These are phyloP conservation scores for Collybiopsis luxurians DNA, from an alignment of 768 basidiomycete genomes.

Conservation along the genomic window DNA sequence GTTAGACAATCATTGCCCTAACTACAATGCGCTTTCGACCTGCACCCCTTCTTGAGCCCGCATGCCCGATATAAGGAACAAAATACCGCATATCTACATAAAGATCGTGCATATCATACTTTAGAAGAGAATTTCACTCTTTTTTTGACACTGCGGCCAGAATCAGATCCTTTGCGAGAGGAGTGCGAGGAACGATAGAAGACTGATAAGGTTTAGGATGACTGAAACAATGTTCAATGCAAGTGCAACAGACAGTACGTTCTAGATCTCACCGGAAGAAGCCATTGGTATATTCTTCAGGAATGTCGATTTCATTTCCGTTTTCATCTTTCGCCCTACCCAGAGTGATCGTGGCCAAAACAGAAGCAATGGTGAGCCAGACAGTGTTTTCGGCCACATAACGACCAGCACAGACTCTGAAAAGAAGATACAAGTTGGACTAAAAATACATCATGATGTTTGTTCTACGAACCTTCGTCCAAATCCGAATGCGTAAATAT, in stretches of 20 bases:
- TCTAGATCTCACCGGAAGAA: neutral
- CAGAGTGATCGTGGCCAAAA: neutral
- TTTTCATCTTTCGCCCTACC: conserved; percentile 1
- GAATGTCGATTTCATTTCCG: conserved; percentile 1
- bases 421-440: neutral
- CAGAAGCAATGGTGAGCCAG: neutral
- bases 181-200: neutral
- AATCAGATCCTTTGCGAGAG: neutral
- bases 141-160: neutral
- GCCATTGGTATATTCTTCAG: neutral
- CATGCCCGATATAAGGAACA: too few species aligned
- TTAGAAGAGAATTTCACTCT: too few species aligned
- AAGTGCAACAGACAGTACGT: neutral
- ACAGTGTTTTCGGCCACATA: neutral
- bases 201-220: neutral
- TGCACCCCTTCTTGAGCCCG: too few species aligned
- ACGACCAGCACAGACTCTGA: neutral
- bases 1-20: too few species aligned
- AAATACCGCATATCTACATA: too few species aligned
- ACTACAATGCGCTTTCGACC: too few species aligned
- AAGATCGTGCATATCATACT: too few species aligned
- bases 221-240: neutral
- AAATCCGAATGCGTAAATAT: neutral
- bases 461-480: neutral
- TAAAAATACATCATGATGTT: too few species aligned